Percentiles rank a stretch among this genome's conserved stretches.
phyloP scores from a whole-genome alignment of 1,284 basidiomycete genomes.

The Jaminaea rosea region DNA sequence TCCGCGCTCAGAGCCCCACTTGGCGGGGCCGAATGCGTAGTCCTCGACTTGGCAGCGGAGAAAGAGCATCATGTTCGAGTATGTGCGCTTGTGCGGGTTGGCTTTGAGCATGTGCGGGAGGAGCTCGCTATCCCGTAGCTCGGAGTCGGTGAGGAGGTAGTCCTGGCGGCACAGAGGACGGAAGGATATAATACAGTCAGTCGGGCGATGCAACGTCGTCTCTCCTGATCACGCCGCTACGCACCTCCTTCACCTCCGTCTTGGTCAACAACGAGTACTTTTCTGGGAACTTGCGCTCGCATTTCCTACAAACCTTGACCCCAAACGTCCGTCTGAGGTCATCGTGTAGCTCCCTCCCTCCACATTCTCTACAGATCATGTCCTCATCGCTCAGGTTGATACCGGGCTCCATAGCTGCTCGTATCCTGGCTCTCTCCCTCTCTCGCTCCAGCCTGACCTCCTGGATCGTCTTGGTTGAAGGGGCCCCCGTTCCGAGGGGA shows the following conservation, averaged over 20 bases:
- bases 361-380: constrained; percentile 32
- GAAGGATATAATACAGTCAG: constrained; percentile 5
- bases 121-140: constrained; percentile 80
- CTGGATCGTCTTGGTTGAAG: constrained; percentile 24
- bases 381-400: constrained; percentile 12
- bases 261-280: constrained; percentile 92
- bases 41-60: constrained; percentile 86
- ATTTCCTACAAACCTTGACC: constrained; percentile 75
- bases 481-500: constrained; percentile 11
- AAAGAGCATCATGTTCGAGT: constrained; percentile 99
- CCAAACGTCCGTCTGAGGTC: constrained; percentile 36
- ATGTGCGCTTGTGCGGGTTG: constrained; percentile 93
- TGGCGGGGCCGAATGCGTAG: constrained; percentile 75
- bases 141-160: constrained; percentile 54
- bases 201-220: no score
- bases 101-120: constrained; percentile 89
- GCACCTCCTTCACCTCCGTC: constrained; percentile 82
- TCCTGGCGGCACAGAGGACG: constrained; percentile 25
- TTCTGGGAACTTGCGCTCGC: constrained; percentile 65
- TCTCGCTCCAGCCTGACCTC: constrained; percentile 39
- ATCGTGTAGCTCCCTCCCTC: constrained; percentile 31
- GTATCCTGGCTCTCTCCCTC: constrained; percentile 32
- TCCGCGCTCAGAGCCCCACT: constrained; percentile 89
- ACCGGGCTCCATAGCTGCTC: constrained; percentile 31
- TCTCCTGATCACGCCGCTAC: background rate